phyloP scores from a whole-genome alignment of 75 land plant species.

The Cunninghamia lanceolata region DNA sequence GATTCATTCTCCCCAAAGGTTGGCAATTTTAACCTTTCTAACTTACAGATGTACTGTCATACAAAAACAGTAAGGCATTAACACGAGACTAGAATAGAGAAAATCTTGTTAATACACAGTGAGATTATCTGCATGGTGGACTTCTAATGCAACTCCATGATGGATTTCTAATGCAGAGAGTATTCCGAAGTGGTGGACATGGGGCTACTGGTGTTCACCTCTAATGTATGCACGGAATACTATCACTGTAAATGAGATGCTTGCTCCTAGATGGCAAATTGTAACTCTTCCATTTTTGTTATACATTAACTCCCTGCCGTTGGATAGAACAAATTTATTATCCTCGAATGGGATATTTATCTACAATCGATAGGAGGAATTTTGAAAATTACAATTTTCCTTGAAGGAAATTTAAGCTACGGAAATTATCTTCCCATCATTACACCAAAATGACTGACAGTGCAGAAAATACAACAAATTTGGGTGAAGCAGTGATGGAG shows the following conservation, averaged over 20 bases:
- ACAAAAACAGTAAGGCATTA: too few relatives aligned
- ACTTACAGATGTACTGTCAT: background rate
- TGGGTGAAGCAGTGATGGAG: too few relatives aligned
- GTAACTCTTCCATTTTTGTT: background rate
- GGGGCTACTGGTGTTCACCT: too few relatives aligned
- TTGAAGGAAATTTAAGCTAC: too few relatives aligned
- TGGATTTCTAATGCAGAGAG: too few relatives aligned
- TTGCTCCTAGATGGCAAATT: constrained; percentile 56
- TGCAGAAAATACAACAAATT: constrained; percentile 22
- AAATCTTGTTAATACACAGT: background rate
- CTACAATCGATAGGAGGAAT: background rate
- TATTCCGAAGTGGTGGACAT: too few relatives aligned
- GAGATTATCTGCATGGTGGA: background rate
- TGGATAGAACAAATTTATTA: background rate
- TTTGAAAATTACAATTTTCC: background rate
- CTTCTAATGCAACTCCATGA: too few relatives aligned
- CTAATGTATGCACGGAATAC: too few relatives aligned
- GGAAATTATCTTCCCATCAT: background rate
- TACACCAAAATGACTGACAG: constrained; percentile 26
- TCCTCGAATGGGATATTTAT: constrained; percentile 4
- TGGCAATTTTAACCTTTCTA: background rate
- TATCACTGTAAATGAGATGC: constrained; percentile 51
- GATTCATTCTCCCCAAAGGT: too few relatives aligned
- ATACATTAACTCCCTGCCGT: background rate
- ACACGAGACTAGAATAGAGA: too few relatives aligned